A percentile compares a stretch with the other conserved stretches of the same genome.
Evolutionary conservation across 176 grass and related monocot species (phyloP).

Genomic region (Triticum timopheevii): DNA sequence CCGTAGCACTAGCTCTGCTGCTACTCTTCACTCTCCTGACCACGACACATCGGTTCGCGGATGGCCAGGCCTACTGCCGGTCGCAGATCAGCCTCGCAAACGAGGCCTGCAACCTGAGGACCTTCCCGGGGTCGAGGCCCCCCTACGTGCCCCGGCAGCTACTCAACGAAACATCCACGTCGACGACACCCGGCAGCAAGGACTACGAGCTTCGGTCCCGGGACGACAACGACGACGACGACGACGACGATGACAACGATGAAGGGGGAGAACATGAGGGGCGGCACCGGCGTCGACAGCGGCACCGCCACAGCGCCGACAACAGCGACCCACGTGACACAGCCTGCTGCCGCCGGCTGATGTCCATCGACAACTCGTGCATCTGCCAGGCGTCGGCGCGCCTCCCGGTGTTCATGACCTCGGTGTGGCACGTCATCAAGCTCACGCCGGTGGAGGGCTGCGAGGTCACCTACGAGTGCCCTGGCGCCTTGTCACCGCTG

Average conservation of each 20-base stretch:
- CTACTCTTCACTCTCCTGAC: conserved; percentile 23
- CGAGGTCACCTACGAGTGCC: conserved; percentile 62
- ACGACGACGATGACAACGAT: not conserved
- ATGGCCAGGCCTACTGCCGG: conserved; percentile 57
- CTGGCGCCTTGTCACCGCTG: conserved; percentile 17
- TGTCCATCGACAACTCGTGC: conserved; percentile 65
- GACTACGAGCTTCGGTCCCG: not conserved
- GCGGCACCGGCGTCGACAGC: conserved; percentile 4
- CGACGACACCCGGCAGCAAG: not conserved
- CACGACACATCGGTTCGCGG: not conserved
- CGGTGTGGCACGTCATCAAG: conserved; percentile 51
- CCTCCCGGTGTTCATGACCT: conserved; percentile 59
- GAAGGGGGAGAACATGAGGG: not conserved
- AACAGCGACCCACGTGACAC: conserved; percentile 51
- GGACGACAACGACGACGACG: not conserved
- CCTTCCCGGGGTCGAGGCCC: conserved; percentile 23
- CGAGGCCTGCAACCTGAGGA: conserved; percentile 61
- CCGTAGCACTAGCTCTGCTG: conserved; percentile 10
- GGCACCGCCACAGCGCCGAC: conserved; percentile 36
- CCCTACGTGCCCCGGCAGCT: conserved; percentile 21
- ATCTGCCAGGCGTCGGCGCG: conserved; percentile 51
- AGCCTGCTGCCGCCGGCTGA: conserved; percentile 67
- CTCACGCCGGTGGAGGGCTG: conserved; percentile 55
- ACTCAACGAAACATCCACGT: conserved; percentile 35
- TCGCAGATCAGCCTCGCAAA: conserved; percentile 74